Evolutionary conservation across 768 basidiomycete genomes (phyloP), one percentile per base, ranked within the genome.

Genomic region (Trametes cubensis): DNA sequence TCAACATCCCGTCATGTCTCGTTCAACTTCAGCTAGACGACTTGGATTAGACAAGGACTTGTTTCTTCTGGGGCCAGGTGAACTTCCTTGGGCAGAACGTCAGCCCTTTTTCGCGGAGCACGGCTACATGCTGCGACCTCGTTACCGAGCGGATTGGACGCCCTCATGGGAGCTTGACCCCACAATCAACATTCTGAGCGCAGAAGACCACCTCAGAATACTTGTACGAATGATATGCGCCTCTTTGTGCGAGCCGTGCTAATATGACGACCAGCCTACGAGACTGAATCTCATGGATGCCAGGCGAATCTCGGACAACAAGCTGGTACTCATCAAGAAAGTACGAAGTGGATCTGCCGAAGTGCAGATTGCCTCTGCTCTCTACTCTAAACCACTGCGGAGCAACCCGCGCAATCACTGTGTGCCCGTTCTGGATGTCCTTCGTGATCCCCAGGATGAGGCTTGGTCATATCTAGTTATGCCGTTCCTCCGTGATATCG

Each of bases 321-420:
- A 40, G 4, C 48, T 66, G 1, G 73, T 79, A 0, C 69, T 66
- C 15, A 61, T 79, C n/a, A 79, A 79, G 26, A 42, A 45, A 1
- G 62, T 76, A 0, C 0, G 21, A 6, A 57, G 59, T 0, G 56
- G 45, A 0, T 58, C 66, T 21, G 1, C 34, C 4, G 72, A 74
- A 39, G 40, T 54, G 2, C 10, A 21, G 4, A 68, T 73, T 4
- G 67, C 65, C 2, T 3, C 10, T 44, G 17, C 59, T 47, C 51
- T 72, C 2, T 60, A 61, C 7, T 26, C 55, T 2, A 20, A n/a
- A 5, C 26, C 18, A 0, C 18, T 63, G 6, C 53, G 57, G 13
- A 14, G 53, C 17, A 63, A 69, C 39, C 61, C 71, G 0, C 26
- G 21, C 11, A 72, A 72, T 41, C 71, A 73, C 42, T 72, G 61